A percentile compares a stretch with the other conserved stretches of the same genome.
Conservation (phyloP, 108 stramenopile species). For the Conticribra guillardii region DNA sequence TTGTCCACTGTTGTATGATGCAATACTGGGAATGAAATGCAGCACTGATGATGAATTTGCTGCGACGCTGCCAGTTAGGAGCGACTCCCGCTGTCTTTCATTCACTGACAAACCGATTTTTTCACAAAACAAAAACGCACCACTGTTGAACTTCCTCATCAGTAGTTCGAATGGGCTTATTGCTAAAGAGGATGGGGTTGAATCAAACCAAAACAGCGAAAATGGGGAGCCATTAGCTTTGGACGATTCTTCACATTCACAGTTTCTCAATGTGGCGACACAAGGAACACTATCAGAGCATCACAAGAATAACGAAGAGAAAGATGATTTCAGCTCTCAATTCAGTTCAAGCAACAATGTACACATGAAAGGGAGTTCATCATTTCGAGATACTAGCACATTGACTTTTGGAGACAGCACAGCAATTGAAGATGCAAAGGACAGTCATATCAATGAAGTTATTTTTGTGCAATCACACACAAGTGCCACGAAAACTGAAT, state of each 20-base stretch:
- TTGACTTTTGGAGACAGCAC: background rate
- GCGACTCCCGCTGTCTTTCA: background rate
- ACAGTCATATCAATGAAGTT: background rate
- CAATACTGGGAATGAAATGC: background rate
- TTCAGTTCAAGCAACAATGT: too few species aligned
- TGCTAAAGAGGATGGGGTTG: background rate
- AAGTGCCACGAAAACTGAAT: background rate
- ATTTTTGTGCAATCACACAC: background rate
- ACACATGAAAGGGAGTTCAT: too few species aligned
- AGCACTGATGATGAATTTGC: background rate
- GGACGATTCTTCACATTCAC: conserved; percentile 9
- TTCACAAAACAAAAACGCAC: background rate
- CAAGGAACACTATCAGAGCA: too few species aligned
- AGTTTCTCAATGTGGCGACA: background rate
- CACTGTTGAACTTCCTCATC: background rate
- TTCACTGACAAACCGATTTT: background rate
- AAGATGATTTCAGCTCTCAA: background rate
- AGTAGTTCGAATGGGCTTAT: background rate
- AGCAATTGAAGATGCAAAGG: background rate
- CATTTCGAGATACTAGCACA: conserved; percentile 8
- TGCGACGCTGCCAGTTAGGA: background rate
- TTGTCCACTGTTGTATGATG: background rate
- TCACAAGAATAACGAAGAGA: background rate
- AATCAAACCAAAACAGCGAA: background rate
- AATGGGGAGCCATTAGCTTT: background rate